These are phyloP conservation scores for Albizia julibrissin DNA, from an alignment of 306 rosid genomes.

Conservation along the genomic window DNA sequence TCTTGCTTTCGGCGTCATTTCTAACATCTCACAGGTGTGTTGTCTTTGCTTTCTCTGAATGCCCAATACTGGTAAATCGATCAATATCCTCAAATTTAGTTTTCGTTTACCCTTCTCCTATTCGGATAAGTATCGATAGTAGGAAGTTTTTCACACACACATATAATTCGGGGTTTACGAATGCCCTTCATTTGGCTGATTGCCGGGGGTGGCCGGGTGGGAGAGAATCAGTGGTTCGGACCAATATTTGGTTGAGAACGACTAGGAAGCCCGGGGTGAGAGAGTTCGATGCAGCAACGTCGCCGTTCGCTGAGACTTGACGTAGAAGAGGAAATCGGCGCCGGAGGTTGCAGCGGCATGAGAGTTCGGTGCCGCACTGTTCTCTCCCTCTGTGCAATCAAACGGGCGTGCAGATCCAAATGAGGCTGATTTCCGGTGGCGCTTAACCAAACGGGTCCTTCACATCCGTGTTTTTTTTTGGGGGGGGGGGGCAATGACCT, in stretches of 20 bases:
- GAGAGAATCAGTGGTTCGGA: neutral
- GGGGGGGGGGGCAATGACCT: neutral
- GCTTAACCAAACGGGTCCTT: neutral
- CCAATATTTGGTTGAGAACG: no score
- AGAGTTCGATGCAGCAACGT: neutral
- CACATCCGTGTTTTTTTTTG: neutral
- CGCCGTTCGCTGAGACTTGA: no score
- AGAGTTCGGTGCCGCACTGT: neutral
- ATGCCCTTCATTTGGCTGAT: constrained; percentile 8
- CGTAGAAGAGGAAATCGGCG: neutral
- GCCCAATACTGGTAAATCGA: neutral
- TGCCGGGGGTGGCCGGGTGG: constrained; percentile 15
- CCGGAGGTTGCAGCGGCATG: no score
- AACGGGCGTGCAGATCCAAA: neutral
- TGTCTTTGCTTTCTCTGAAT: neutral
- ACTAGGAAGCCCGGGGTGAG: neutral
- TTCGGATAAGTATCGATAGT: neutral
- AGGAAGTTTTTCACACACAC: neutral
- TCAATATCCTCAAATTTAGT: neutral
- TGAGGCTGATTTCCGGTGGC: neutral
- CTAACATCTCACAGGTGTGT: neutral
- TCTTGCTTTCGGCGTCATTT: neutral
- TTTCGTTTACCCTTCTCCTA: neutral
- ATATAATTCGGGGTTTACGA: neutral
- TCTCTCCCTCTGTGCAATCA: neutral